Percentiles rank a stretch among this genome's conserved stretches.
These are phyloP conservation scores for Annulohypoxylon moriforme DNA, from an alignment of 495 filamentous ascomycete genomes.

Conservation along the genomic window DNA sequence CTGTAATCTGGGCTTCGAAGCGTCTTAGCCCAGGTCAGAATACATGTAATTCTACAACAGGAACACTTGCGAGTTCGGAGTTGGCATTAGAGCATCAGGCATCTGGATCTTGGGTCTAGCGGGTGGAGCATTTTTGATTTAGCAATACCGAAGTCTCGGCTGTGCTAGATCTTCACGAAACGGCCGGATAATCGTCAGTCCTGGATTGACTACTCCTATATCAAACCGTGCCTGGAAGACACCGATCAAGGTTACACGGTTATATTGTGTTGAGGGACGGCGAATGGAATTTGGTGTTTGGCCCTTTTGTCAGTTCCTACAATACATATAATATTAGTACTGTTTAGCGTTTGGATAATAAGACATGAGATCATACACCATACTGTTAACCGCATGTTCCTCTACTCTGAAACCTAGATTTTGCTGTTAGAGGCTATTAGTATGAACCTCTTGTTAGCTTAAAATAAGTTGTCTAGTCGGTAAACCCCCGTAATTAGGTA, in stretches of 20 bases:
- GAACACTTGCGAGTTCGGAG: slow-evolving; percentile 34
- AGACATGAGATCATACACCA: slow-evolving; percentile 21
- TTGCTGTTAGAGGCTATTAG: not conserved
- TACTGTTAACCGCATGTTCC: not conserved
- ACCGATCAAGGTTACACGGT: slow-evolving; percentile 1
- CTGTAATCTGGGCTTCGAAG: slow-evolving; percentile 19
- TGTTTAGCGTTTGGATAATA: slow-evolving; percentile 30
- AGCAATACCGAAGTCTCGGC: not conserved
- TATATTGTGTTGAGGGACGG: not conserved
- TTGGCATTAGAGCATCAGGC: slow-evolving; percentile 33
- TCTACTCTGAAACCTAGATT: not conserved
- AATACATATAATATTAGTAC: slow-evolving; percentile 37
- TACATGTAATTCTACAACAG: slow-evolving; percentile 35
- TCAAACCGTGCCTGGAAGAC: not conserved
- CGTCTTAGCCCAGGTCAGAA: slow-evolving; percentile 6
- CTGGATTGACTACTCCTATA: not conserved
- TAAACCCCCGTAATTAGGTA: not conserved
- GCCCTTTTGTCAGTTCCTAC: slow-evolving; percentile 19
- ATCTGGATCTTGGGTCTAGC: slow-evolving; percentile 26
- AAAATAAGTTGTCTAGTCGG: too few relatives aligned
- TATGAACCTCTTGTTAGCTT: not conserved
- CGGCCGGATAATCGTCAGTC: slow-evolving; percentile 6
- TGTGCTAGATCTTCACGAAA: not conserved
- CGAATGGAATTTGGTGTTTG: not conserved
- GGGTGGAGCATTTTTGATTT: slow-evolving; percentile 10